Percentiles rank a stretch among this genome's conserved stretches.
Evolutionary conservation across 2,329 filamentous ascomycete species (phyloP).

Genomic region (Penicillium sp.): DNA sequence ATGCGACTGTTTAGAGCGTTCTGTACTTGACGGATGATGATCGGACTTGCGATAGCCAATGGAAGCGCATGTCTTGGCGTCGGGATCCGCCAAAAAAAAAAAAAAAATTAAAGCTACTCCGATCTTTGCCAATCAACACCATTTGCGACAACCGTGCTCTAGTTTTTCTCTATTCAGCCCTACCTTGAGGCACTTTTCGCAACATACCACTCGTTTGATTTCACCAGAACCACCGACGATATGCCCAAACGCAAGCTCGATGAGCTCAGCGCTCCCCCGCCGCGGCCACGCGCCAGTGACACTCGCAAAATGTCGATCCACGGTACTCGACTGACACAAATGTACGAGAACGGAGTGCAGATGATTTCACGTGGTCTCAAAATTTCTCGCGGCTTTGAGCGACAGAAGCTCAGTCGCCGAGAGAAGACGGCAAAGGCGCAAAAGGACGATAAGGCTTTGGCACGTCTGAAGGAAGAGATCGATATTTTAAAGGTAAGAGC

Average conservation of each 20-base stretch:
- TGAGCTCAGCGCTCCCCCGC: slow-evolving; percentile 29
- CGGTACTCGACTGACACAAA: slow-evolving; percentile 44
- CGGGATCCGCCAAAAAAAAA: slow-evolving; percentile 21
- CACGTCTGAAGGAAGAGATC: slow-evolving; percentile 57
- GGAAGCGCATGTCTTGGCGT: slow-evolving; percentile 19
- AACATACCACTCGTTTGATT: neutral
- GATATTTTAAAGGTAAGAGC: slow-evolving; percentile 56
- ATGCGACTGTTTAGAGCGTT: too few species aligned
- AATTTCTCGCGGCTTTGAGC: slow-evolving; percentile 61
- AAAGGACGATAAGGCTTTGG: slow-evolving; percentile 42
- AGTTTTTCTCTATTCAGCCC: neutral
- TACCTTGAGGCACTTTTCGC: neutral
- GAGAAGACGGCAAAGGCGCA: slow-evolving; percentile 56
- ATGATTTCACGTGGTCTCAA: slow-evolving; percentile 57
- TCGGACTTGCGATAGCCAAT: neutral
- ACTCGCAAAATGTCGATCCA: slow-evolving; percentile 35
- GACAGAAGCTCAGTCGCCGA: slow-evolving; percentile 63
- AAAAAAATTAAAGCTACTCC: slow-evolving; percentile 22
- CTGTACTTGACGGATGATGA: neutral
- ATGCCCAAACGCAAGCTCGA: slow-evolving; percentile 47
- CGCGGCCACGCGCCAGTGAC: slow-evolving; percentile 17
- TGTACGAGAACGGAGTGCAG: slow-evolving; percentile 54
- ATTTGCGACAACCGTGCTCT: neutral
- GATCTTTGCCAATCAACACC: slow-evolving; percentile 4
- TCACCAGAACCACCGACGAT: neutral